Percentiles rank a stretch among this genome's conserved stretches.
phyloP scores from a whole-genome alignment of 2,329 filamentous ascomycete species.

The Fusarium liriodendri region DNA sequence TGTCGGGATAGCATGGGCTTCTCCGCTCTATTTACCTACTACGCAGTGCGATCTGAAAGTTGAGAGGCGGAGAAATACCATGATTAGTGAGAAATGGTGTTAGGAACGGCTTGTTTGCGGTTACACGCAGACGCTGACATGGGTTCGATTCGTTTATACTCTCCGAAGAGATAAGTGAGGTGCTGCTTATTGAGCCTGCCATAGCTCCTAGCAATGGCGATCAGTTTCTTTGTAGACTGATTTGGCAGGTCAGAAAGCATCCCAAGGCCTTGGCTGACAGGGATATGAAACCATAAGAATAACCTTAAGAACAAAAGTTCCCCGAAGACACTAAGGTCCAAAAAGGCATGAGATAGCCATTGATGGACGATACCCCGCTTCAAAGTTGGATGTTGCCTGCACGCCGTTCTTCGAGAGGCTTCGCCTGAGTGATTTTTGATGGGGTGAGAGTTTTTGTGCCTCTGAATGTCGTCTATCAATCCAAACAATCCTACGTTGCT shows the following conservation, averaged over 20 bases:
- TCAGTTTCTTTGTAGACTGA: slow-evolving; percentile 1
- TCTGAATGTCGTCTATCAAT: not conserved
- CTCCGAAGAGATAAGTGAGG: not conserved
- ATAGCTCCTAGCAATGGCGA: not conserved
- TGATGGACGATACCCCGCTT: not conserved
- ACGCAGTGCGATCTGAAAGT: not conserved
- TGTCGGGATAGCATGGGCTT: not conserved
- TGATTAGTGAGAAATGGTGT: not conserved
- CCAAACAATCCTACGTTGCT: not conserved
- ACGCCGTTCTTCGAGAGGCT: not conserved
- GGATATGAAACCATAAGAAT: slow-evolving; percentile 29
- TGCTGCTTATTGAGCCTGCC: not conserved
- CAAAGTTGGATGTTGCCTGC: not conserved
- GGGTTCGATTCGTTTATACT: not conserved
- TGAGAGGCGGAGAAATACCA: slow-evolving; percentile 1
- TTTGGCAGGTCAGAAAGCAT: slow-evolving; percentile 24
- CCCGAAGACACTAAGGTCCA: slow-evolving; percentile 5
- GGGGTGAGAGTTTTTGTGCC: not conserved
- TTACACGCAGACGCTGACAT: not conserved
- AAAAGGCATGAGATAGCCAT: slow-evolving; percentile 14
- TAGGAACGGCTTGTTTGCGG: not conserved
- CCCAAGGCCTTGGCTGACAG: slow-evolving; percentile 6
- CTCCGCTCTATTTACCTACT: not conserved
- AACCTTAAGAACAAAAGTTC: slow-evolving; percentile 39
- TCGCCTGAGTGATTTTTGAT: not conserved